Conservation (phyloP, 192 early-diverging fungal genomes). For the Coemansia guatemalensis region DNA sequence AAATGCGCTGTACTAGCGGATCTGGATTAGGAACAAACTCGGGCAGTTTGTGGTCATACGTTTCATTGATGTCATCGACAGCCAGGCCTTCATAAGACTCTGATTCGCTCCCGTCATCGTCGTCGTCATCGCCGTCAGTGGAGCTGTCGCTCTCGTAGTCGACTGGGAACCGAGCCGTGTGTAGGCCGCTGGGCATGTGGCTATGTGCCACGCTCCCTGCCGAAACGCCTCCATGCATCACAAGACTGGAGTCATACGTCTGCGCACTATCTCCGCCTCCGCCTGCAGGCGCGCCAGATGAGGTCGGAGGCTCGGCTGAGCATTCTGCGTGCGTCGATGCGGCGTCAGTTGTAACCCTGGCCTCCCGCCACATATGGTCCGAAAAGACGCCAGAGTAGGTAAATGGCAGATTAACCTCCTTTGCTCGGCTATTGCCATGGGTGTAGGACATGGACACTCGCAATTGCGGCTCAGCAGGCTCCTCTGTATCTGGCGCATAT, state of each 20-base stretch:
- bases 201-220: conserved; percentile 1
- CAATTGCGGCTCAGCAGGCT: conserved; percentile 9
- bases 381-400: conserved; percentile 53
- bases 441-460: conserved; percentile 11
- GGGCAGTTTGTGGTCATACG: conserved; percentile 51
- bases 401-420: conserved; percentile 29
- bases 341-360: background rate
- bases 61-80: conserved; percentile 54
- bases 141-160: conserved; percentile 23
- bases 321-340: background rate
- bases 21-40: conserved; percentile 51
- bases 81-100: conserved; percentile 52
- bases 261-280: background rate
- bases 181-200: conserved; percentile 31
- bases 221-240: conserved; percentile 4
- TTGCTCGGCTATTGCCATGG: conserved; percentile 1
- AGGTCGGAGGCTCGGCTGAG: background rate
- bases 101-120: conserved; percentile 30
- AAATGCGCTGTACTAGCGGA: conserved; percentile 52
- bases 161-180: conserved; percentile 20
- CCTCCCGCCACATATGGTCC: conserved; percentile 22
- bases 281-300: too few relatives aligned
- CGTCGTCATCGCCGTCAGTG: conserved; percentile 24
- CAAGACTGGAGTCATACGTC: background rate
- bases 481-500: background rate